These are phyloP conservation scores for Rhodotorula kratochvilovae DNA, from an alignment of 768 basidiomycete species.

Conservation along the genomic window DNA sequence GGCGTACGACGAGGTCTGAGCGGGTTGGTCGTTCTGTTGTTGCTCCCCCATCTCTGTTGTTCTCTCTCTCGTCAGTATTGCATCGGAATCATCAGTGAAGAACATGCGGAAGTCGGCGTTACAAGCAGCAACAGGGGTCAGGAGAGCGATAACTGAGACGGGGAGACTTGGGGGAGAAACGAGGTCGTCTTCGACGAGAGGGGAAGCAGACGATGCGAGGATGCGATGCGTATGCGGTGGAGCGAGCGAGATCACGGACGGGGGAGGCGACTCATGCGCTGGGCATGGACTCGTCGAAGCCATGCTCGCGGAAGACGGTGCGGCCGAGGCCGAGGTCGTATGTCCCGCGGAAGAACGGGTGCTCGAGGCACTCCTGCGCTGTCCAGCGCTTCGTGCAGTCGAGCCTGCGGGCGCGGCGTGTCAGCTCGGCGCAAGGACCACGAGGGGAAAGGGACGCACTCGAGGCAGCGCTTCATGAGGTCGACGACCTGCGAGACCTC, in stretches of 20 bases:
- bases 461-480: slow-evolving; percentile 67
- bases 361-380: slow-evolving; percentile 68
- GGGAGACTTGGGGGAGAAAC: not conserved
- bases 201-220: not conserved
- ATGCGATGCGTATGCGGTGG: not conserved
- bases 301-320: slow-evolving; percentile 11
- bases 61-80: not conserved
- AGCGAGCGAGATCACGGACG: not conserved
- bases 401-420: slow-evolving; percentile 42
- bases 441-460: slow-evolving; percentile 54
- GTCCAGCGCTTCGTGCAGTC: slow-evolving; percentile 76
- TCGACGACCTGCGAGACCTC: slow-evolving; percentile 64
- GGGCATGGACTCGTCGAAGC: not conserved
- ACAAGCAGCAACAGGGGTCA: not conserved
- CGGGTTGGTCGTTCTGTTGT: too few relatives aligned
- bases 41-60: too few relatives aligned
- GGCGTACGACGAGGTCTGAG: too few relatives aligned
- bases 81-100: not conserved
- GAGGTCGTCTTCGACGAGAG: not conserved
- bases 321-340: slow-evolving; percentile 33
- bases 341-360: slow-evolving; percentile 62
- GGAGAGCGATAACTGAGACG: not conserved
- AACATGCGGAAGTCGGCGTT: not conserved
- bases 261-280: not conserved
- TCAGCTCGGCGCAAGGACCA: not conserved